phyloP scores from a whole-genome alignment of 2,329 filamentous ascomycete genomes.

The Thelonectria blattea region DNA sequence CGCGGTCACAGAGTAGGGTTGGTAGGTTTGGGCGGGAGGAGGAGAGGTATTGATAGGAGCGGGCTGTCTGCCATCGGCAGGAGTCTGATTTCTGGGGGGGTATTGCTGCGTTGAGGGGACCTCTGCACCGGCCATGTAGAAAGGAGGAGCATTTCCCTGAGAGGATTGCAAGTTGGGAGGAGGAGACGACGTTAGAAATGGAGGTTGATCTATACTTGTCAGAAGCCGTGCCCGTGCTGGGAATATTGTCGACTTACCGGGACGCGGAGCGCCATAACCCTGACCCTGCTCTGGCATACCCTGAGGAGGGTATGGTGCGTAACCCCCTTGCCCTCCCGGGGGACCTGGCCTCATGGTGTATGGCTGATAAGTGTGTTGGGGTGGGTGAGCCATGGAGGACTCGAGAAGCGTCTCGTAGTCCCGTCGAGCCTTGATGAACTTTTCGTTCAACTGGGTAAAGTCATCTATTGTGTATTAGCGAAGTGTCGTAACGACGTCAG shows the following conservation, averaged over 20 bases:
- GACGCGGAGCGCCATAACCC: slow-evolving; percentile 71
- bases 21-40: slow-evolving; percentile 53
- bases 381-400: slow-evolving; percentile 94
- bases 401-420: slow-evolving; percentile 97
- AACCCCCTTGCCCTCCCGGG: slow-evolving; percentile 52
- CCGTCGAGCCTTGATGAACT: slow-evolving; percentile 97
- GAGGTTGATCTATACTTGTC: slow-evolving; percentile 48
- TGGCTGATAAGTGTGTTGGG: slow-evolving; percentile 77
- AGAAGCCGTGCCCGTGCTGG: slow-evolving; percentile 11
- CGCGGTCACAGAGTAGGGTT: slow-evolving; percentile 53
- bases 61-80: slow-evolving; percentile 55
- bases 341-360: slow-evolving; percentile 62
- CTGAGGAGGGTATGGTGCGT: slow-evolving; percentile 51
- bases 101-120: slow-evolving; percentile 57
- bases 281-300: slow-evolving; percentile 61
- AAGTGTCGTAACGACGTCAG: background rate
- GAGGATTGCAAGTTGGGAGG: slow-evolving; percentile 63
- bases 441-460: slow-evolving; percentile 97
- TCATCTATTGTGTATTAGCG: slow-evolving; percentile 69
- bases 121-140: slow-evolving; percentile 68
- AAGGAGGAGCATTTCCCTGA: slow-evolving; percentile 61
- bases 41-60: slow-evolving; percentile 60
- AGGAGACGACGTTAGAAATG: slow-evolving; percentile 55
- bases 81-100: slow-evolving; percentile 58
- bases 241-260: slow-evolving; percentile 38